phyloP scores from a whole-genome alignment of 768 basidiomycete species.

The Lactarius hengduanensis region DNA sequence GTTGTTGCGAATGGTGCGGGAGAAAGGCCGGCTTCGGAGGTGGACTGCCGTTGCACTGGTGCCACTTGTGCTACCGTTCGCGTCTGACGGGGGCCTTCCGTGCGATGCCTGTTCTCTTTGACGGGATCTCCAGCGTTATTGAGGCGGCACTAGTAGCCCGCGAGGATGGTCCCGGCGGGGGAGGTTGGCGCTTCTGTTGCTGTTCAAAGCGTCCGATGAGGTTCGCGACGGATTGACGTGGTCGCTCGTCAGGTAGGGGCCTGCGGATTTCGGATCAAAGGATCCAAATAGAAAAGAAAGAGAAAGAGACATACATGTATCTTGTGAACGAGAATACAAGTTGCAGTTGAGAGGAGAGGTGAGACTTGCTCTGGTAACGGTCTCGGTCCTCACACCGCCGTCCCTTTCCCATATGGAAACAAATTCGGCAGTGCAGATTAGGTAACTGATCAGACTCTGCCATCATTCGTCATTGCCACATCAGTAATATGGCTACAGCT shows the following conservation, averaged over 20 bases:
- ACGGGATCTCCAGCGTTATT: slow-evolving; percentile 61
- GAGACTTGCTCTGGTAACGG: neutral
- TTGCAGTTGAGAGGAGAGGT: neutral
- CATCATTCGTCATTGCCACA: neutral
- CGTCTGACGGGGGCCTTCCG: slow-evolving; percentile 62
- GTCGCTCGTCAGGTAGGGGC: slow-evolving; percentile 86
- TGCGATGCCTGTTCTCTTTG: slow-evolving; percentile 66
- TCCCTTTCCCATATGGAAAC: neutral
- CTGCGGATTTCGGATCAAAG: slow-evolving; percentile 38
- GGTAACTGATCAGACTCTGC: slow-evolving; percentile 1
- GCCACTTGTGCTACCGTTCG: slow-evolving; percentile 8
- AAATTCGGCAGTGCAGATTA: neutral
- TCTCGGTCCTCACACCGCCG: neutral
- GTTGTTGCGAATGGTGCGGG: slow-evolving; percentile 2
- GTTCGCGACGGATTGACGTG: slow-evolving; percentile 83
- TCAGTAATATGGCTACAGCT: neutral
- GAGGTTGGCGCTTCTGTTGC: slow-evolving; percentile 60
- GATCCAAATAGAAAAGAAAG: slow-evolving; percentile 3
- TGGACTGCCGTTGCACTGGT: neutral
- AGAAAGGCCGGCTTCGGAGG: slow-evolving; percentile 3
- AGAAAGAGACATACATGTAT: slow-evolving; percentile 19
- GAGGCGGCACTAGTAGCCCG: slow-evolving; percentile 65
- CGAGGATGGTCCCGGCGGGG: slow-evolving; percentile 34
- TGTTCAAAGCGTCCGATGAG: slow-evolving; percentile 88
- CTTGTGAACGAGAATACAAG: neutral